Evolutionary conservation across 805 yeast species (phyloP), one percentile per base, ranked within the genome.

Genomic region (Metschnikowia anglica): DNA sequence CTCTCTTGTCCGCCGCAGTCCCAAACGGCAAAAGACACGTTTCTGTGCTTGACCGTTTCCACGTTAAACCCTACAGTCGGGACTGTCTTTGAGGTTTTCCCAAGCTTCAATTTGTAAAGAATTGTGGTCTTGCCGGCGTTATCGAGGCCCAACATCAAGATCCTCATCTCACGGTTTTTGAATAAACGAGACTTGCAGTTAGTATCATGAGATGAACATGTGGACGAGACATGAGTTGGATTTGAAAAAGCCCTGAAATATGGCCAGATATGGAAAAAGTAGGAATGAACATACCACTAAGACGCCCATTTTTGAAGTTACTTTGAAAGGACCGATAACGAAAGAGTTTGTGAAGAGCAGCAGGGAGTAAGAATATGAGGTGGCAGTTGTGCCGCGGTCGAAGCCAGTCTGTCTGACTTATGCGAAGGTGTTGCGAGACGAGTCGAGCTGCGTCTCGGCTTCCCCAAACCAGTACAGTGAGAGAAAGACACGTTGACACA

Each of bases 1-100:
- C 95, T 74, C 58, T 86, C 95, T 70, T 88, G 97, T 61, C 97
- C 97, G 68, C 97, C 97, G 48, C 93, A 93, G 65, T 87, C 95
- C 95, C 95, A 87, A 60, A 87, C 89, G 47, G 88, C 88, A 69
- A 87, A 85, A 43, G 85, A 81, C 45, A 86, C 83, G 62, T 85
- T 85, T 61, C 83, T 84, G 65, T 83, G 86, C 44, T 85, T 80
- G 49, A 87, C 87, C 3, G 91, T 84, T 64, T 87, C 96, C 37
- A 87, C 93, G 65, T 90, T 90, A 70, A 90, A 90, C 2, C 97
- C 97, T 17, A 88, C 95, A 0, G 96, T 90, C 17, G 97, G 97
- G 4, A 88, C 93, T 12, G 39, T 41, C 32, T 86, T 80, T 48
- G 72, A 77, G 8, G 85, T 76, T 56, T 69, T 86, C 45, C 90